Conservation (phyloP, 345 rosid genomes). For the Citrus medica region DNA sequence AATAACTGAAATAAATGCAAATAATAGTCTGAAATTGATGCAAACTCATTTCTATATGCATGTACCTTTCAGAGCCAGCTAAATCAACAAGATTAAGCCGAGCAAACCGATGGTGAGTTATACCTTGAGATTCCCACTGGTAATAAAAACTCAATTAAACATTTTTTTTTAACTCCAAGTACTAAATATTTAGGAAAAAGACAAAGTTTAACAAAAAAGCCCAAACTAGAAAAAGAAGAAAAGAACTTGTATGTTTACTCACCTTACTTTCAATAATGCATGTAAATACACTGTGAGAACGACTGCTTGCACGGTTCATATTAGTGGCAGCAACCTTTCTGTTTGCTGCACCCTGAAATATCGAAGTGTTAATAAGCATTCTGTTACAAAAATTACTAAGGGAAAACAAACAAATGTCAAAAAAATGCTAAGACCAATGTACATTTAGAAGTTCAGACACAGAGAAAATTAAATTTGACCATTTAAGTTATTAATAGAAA, state of each 20-base stretch:
- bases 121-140: conserved; percentile 98
- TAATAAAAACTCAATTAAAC: conserved; percentile 18
- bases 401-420: background rate
- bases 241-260: background rate
- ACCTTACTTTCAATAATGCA: conserved; percentile 96
- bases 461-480: background rate
- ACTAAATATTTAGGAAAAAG: background rate
- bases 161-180: background rate
- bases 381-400: background rate
- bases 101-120: conserved; percentile 94
- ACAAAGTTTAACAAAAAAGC: background rate
- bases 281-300: conserved; percentile 98
- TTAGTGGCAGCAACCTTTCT: conserved; percentile 98
- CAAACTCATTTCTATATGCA: background rate
- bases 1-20: background rate
- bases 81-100: conserved; percentile 95
- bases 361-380: background rate
- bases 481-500: background rate
- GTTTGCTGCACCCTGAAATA: conserved; percentile 87
- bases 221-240: background rate
- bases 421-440: background rate
- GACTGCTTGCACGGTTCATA: conserved; percentile 98
- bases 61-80: conserved; percentile 98
- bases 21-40: background rate
- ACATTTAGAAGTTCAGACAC: background rate